A percentile compares a stretch with the other conserved stretches of the same genome.
Conservation (phyloP, 306 rosid species). For the Erythrophleum fordii region DNA sequence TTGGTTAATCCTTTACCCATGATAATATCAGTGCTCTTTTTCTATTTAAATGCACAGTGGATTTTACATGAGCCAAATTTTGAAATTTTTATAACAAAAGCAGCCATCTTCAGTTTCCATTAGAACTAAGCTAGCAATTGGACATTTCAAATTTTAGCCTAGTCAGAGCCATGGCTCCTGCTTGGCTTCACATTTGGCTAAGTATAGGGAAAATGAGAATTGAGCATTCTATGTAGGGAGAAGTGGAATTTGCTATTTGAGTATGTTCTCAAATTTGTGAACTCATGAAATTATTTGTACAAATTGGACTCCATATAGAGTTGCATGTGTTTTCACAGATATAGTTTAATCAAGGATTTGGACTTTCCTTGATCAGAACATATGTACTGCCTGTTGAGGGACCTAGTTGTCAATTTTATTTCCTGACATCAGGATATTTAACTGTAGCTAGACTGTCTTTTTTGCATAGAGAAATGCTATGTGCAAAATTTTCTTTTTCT, state of each 20-base stretch:
- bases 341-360: not conserved
- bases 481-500: not conserved
- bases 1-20: not conserved
- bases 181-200: not conserved
- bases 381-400: not conserved
- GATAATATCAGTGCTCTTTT: not conserved
- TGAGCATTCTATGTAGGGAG: not conserved
- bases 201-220: not conserved
- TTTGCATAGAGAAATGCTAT: conserved; percentile 3
- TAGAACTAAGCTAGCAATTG: not conserved
- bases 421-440: conserved; percentile 3
- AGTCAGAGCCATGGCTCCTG: not conserved
- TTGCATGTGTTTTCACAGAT: not conserved
- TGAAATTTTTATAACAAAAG: not conserved
- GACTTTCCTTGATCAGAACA: not conserved
- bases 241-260: not conserved
- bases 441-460: not conserved
- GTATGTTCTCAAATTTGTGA: not conserved
- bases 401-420: conserved; percentile 2
- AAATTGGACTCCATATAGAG: not conserved
- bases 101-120: not conserved
- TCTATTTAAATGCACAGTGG: no score
- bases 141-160: not conserved
- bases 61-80: not conserved
- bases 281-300: not conserved